A percentile compares a stretch with the other conserved stretches of the same genome.
Evolutionary conservation across 345 rosid genomes (phyloP).

Genomic region (Eucalyptus tenuipes): DNA sequence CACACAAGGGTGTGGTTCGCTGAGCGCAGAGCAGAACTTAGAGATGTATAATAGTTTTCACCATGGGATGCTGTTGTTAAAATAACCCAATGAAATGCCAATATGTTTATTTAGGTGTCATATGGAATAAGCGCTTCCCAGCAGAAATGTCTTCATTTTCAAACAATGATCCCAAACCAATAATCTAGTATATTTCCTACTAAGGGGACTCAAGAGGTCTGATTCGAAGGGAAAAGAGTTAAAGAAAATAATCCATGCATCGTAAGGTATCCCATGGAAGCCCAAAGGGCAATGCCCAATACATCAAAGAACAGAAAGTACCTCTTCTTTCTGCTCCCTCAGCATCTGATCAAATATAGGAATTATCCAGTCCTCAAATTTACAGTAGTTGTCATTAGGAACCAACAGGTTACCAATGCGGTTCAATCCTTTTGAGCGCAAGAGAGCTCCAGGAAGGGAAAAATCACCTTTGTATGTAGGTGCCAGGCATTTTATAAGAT

Average conservation of each 20-base stretch:
- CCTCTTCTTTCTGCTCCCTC: conserved; percentile 90
- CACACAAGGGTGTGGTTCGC: background rate
- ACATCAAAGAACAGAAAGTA: background rate
- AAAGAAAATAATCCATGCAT: background rate
- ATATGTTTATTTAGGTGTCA: background rate
- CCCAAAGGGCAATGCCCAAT: background rate
- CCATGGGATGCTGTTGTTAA: background rate
- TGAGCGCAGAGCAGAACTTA: background rate
- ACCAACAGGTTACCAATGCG: conserved; percentile 87
- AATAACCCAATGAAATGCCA: background rate
- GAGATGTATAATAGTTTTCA: background rate
- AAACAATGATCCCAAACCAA: background rate
- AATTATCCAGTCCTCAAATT: conserved; percentile 94
- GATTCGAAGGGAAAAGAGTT: background rate
- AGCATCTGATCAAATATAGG: conserved; percentile 87
- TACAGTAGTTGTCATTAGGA: conserved; percentile 94
- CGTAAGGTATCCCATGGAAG: background rate
- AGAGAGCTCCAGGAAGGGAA: conserved; percentile 58
- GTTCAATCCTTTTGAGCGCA: conserved; percentile 81
- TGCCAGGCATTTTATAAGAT: conserved; percentile 91
- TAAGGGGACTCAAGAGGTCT: background rate
- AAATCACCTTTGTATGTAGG: conserved; percentile 89
- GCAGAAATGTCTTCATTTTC: background rate
- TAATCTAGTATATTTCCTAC: background rate
- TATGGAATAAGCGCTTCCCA: background rate